Evolutionary conservation across 2,329 filamentous ascomycete genomes (phyloP), one percentile per base, ranked within the genome.

Genomic region (Bisporella sp.): DNA sequence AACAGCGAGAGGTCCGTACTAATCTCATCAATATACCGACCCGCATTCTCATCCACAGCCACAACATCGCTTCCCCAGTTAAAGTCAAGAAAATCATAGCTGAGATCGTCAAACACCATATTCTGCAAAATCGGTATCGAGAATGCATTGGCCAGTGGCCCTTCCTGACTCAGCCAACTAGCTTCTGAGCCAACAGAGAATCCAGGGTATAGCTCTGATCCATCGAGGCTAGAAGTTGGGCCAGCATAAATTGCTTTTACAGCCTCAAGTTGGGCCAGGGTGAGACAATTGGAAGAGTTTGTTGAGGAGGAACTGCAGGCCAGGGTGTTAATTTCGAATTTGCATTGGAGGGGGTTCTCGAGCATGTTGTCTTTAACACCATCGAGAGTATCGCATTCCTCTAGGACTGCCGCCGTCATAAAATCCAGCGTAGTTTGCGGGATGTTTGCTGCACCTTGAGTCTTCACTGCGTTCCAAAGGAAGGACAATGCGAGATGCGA

Each of bases 101-200:
- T 55, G 5, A 69, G 50, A 48, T 70, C 58, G 41, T 69, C 45
- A 50, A 67, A 71, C 5, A 70, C 68, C 11, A 72, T 59, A 46
- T 73, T 71, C 50, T 72, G 68, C n/a, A 73, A 52, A 7, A 72
- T 65, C 1, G 67, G 68, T 3, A 68, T 59, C 9, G 64, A 64
- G 54, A 68, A 73, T 4, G 58, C 60, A 4, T 65, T 40, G 4
- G 67, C 61, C 0, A 72, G 58, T 2, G 44, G 31, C 4, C 60
- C 62, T 58, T 71, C 66, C 52, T 70, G 69, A 1, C 54, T 8
- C 4, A 63, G 45, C 69, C 68, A 72, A 41, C 65, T 57, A 6
- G 52, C 65, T 47, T 73, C 71, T 5, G 67, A 69, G 40, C 71
- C 69, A 11, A 68, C 51, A 0, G 59, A 56, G 47, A 72, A 71